Conservation (phyloP, 805 yeast species). For the Saccharomycopsis sp. region DNA sequence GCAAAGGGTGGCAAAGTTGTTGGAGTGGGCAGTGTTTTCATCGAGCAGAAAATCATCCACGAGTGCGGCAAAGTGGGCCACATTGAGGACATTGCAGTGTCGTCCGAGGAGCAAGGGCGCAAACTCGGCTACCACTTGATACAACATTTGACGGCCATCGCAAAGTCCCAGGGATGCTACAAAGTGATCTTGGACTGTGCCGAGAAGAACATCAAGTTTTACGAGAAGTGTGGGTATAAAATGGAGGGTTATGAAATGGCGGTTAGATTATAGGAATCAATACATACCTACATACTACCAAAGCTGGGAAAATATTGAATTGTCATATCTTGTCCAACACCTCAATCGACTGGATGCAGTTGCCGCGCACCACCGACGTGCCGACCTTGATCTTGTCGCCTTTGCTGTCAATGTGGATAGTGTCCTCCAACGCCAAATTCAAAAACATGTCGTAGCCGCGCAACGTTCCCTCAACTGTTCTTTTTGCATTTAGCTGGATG, state of each 20-base stretch:
- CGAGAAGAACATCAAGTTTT: slow-evolving; percentile 71
- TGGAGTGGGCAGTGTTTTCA: slow-evolving; percentile 73
- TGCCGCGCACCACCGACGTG: slow-evolving; percentile 67
- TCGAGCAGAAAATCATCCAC: slow-evolving; percentile 81
- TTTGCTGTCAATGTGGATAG: slow-evolving; percentile 43
- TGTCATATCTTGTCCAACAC: slow-evolving; percentile 29
- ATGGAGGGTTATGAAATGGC: slow-evolving; percentile 67
- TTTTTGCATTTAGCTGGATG: slow-evolving; percentile 67
- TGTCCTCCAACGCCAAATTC: slow-evolving; percentile 27
- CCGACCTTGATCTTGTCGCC: slow-evolving; percentile 54
- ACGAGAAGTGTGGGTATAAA: slow-evolving; percentile 76
- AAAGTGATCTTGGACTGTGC: slow-evolving; percentile 87
- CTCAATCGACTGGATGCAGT: slow-evolving; percentile 67
- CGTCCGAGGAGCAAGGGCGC: slow-evolving; percentile 68
- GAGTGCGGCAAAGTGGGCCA: slow-evolving; percentile 82
- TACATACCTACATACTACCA: too few relatives aligned
- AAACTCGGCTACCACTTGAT: slow-evolving; percentile 67
- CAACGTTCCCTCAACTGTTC: slow-evolving; percentile 71
- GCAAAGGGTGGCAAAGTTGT: slow-evolving; percentile 41
- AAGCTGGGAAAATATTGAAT: neutral
- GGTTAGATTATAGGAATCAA: slow-evolving; percentile 31
- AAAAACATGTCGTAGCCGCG: slow-evolving; percentile 69
- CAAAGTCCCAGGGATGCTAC: slow-evolving; percentile 59
- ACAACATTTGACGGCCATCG: slow-evolving; percentile 49
- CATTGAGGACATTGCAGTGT: slow-evolving; percentile 88